Evolutionary conservation across 768 basidiomycete species (phyloP).

Genomic region (Lentinula edodes): DNA sequence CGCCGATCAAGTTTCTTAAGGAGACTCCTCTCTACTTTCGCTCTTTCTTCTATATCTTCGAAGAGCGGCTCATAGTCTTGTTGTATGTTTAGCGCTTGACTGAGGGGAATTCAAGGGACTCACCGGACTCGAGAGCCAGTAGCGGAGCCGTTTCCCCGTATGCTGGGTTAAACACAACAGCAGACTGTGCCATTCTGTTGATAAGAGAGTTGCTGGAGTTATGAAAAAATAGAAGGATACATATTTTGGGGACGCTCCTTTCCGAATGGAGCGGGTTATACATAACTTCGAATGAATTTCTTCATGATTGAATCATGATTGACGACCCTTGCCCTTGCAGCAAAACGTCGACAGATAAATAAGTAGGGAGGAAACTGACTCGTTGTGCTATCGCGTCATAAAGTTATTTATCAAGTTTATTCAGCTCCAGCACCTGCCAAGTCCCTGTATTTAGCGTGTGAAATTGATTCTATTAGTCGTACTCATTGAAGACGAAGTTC

Average conservation of each 20-base stretch:
- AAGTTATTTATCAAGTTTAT: too few species aligned
- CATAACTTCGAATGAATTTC: neutral
- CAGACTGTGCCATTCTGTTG: neutral
- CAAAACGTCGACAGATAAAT: neutral
- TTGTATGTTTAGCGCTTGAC: neutral
- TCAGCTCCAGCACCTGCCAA: too few species aligned
- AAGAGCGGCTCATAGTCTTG: neutral
- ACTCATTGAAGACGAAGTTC: too few species aligned
- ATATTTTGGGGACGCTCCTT: neutral
- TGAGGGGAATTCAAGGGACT: neutral
- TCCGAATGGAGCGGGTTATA: neutral
- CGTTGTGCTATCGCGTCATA: too few species aligned
- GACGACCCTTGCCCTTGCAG: neutral
- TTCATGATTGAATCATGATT: neutral
- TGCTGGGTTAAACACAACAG: neutral
- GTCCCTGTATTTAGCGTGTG: neutral
- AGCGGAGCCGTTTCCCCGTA: neutral
- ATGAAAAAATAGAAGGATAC: neutral
- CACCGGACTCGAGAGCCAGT: neutral
- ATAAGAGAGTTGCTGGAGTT: neutral
- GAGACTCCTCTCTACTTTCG: slow-evolving; percentile 15
- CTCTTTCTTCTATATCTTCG: neutral
- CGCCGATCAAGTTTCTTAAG: slow-evolving; percentile 45
- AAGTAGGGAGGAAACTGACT: too few species aligned
- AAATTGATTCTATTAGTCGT: neutral